Conservation (phyloP, 805 yeast species). For the Kuraishia floccosa region DNA sequence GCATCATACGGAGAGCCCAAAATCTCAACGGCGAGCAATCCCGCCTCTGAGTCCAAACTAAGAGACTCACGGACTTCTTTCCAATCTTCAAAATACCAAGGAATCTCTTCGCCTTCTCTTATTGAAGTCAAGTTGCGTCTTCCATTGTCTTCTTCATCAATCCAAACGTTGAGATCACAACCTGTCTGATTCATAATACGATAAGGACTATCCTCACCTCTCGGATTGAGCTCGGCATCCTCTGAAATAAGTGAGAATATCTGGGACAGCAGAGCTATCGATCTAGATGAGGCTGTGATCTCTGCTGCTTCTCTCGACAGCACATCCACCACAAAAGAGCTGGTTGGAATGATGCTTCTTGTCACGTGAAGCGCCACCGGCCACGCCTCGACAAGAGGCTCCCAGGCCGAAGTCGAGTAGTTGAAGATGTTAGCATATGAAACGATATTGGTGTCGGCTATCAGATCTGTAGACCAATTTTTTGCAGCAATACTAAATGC, state of each 20-base stretch:
- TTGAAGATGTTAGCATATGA: slow-evolving; percentile 70
- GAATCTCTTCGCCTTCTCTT: slow-evolving; percentile 35
- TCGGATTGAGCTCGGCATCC: slow-evolving; percentile 41
- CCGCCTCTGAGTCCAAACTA: slow-evolving; percentile 50
- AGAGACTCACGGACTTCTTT: slow-evolving; percentile 70
- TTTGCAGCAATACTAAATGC: slow-evolving; percentile 59
- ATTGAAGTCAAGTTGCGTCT: slow-evolving; percentile 23
- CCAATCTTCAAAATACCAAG: slow-evolving; percentile 98
- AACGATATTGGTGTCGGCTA: slow-evolving; percentile 54
- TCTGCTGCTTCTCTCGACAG: slow-evolving; percentile 73
- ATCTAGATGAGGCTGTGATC: slow-evolving; percentile 68
- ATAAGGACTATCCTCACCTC: slow-evolving; percentile 81
- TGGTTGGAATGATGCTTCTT: slow-evolving; percentile 29
- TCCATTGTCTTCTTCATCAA: slow-evolving; percentile 26
- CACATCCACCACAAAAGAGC: slow-evolving; percentile 49
- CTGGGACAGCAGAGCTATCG: slow-evolving; percentile 68
- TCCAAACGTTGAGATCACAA: slow-evolving; percentile 69
- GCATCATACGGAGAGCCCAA: slow-evolving; percentile 43
- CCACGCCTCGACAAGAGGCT: slow-evolving; percentile 87
- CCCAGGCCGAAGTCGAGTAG: slow-evolving; percentile 89
- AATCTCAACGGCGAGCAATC: slow-evolving; percentile 52
- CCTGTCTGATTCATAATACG: slow-evolving; percentile 80
- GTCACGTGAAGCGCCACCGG: slow-evolving; percentile 64
- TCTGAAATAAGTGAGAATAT: slow-evolving; percentile 47
- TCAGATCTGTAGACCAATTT: slow-evolving; percentile 82